Evolutionary conservation across 495 filamentous ascomycete species (phyloP), one percentile per base, ranked within the genome.

Genomic region (Lasiosphaeria ovina): DNA sequence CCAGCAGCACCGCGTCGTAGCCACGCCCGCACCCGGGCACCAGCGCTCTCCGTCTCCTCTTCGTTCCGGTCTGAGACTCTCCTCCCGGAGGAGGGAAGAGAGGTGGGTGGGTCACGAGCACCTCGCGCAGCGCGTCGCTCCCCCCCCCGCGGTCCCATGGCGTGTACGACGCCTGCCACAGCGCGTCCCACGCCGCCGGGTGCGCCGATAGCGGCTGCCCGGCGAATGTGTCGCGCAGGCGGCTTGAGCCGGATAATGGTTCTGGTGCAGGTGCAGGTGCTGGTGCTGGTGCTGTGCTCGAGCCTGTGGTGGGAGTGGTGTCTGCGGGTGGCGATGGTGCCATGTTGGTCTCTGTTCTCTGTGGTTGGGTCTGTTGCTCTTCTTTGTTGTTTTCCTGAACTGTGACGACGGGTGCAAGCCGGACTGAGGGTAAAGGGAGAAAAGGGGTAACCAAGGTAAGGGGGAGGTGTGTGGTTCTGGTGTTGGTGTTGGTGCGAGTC

Each of bases 11-110:
- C 6, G 89, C 86, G 72, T 92, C 89, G 66, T 91, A 84, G 3
- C 89, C 91, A 45, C 84, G 78, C 3, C 90, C 91, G 69, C 91
- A 94, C 6, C 91, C 91, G 0, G 86, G 85, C 7, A 90, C 83
- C 9, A 89, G 68, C 5, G 84, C 86, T 50, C 71, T 82, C 38
- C 79, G 80, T 32, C 74, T 52, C 31, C 35, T 44, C 6, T 8
- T 24, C 14, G 24, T n/a, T 9, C 8, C 11, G 34, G 12, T 14
- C 4, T 62, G 12, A 68, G 65, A 11, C 62, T 56, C 17, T 62
- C 62, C 6, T 51, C 69, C 33, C 72, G 62, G 4, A 78, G 71
- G 3, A 71, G 63, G 81, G 58, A 88, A 72, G 32, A 81, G 74
- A 48, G 81, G 70, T 33, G 68, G 65, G 2, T 67, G 66, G 45